Conservation (phyloP, 78 protist species). For the Cyanophora paradoxa region DNA sequence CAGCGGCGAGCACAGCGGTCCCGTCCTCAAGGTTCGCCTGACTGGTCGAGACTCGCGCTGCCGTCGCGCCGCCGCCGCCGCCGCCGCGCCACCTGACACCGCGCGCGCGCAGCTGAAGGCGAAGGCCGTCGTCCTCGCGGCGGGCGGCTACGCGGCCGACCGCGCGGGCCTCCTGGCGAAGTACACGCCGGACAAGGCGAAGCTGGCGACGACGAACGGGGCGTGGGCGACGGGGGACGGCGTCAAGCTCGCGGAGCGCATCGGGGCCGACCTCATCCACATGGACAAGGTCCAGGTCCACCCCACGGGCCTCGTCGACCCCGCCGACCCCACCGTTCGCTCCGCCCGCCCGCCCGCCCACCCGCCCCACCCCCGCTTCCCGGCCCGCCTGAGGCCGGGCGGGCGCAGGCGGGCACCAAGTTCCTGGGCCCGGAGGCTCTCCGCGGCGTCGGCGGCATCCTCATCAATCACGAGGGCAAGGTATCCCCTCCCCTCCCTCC, state of each 20-base stretch:
- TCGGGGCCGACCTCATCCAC: constrained; percentile 42
- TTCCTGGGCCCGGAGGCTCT: constrained; percentile 75
- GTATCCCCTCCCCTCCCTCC: too few relatives aligned
- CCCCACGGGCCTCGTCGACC: constrained; percentile 79
- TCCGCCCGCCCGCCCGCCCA: too few relatives aligned
- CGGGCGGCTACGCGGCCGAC: constrained; percentile 70
- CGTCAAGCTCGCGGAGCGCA: constrained; percentile 29
- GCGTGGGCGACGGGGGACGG: constrained; percentile 61
- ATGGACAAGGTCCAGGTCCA: constrained; percentile 70
- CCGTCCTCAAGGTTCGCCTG: too few relatives aligned
- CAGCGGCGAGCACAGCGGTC: too few relatives aligned
- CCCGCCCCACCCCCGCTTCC: too few relatives aligned
- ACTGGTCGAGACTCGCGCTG: too few relatives aligned
- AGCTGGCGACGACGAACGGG: constrained; percentile 80
- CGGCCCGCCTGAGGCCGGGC: too few relatives aligned
- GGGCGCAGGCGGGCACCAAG: too few relatives aligned
- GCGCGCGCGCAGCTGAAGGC: too few relatives aligned
- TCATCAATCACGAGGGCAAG: constrained; percentile 39
- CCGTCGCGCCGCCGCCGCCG: too few relatives aligned
- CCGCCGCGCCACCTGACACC: too few relatives aligned
- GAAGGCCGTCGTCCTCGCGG: constrained; percentile 53
- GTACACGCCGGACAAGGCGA: constrained; percentile 33
- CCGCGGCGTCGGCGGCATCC: constrained; percentile 75
- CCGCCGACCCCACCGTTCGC: constrained; percentile 34
- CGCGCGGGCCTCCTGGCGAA: constrained; percentile 30